Conservation (phyloP, 1,284 basidiomycete species). For the Leccinum subrobustum region DNA sequence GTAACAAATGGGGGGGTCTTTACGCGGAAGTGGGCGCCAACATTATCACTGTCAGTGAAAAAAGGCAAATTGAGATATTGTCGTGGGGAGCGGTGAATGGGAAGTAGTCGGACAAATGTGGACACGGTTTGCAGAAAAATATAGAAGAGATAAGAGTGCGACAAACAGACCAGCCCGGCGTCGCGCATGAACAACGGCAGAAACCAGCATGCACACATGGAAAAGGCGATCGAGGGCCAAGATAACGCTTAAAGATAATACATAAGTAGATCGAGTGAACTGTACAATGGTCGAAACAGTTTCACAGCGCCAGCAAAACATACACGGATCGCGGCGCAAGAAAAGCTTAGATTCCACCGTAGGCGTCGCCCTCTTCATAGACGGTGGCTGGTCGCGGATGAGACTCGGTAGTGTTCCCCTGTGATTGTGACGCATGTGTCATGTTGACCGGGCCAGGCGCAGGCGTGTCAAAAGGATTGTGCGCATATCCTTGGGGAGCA, state of each 20-base stretch:
- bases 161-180: constrained; percentile 31
- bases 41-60: constrained; percentile 1
- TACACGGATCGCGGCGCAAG: constrained; percentile 1
- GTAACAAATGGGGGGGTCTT: constrained; percentile 15
- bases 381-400: constrained; percentile 44
- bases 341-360: constrained; percentile 53
- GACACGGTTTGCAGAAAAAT: constrained; percentile 27
- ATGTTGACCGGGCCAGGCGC: neutral
- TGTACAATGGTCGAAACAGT: constrained; percentile 20
- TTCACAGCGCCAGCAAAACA: constrained; percentile 12
- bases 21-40: constrained; percentile 9
- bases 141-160: constrained; percentile 6
- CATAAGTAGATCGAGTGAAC: constrained; percentile 18
- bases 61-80: neutral
- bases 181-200: constrained; percentile 24
- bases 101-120: constrained; percentile 10
- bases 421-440: constrained; percentile 11
- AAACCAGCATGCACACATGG: constrained; percentile 22
- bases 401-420: neutral
- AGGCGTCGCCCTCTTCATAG: constrained; percentile 64
- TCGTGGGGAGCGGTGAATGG: neutral
- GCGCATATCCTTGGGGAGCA: constrained; percentile 18
- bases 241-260: constrained; percentile 21
- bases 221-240: neutral
- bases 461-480: constrained; percentile 20